Evolutionary conservation across 192 early-diverging fungal genomes (phyloP), one percentile per base, ranked within the genome.

Genomic region (Coemansia sp.): DNA sequence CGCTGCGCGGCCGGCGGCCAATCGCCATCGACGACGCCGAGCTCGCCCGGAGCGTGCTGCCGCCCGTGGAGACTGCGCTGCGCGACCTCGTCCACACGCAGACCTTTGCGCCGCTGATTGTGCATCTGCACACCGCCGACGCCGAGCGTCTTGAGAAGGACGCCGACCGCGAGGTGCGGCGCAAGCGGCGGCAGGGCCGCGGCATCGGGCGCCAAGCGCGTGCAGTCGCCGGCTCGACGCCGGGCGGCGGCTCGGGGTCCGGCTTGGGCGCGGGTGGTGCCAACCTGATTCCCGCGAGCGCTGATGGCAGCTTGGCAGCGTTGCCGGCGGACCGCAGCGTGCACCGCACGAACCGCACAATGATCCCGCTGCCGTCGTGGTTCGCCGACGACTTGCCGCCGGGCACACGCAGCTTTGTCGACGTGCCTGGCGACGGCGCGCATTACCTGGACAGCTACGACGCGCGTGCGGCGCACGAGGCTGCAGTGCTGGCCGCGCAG

Each of bases 61-160:
- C 92, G 29, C 84, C 84, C 7, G 56, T 94, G 0, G 61, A 43
- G 0, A n/a, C 47, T 3, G 77, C 81, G 32, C 47, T 85, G 1
- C 84, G 88, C 9, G 82, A 84, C 25, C 58, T 71, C 28, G 60
- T 71, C 21, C 46, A 62, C 1, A 66, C 85, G 6, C 74, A 87
- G 22, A 74, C 78, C 14, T 85, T 87, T 58, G 82, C 86, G n/a
- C 87, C 87, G 11, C 73, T 87, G 14, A 77, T 88, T 6, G 73
- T 82, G 18, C 84, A 91, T 53, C 54, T 89, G 45, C 81, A 86
- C 4, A 83, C 86, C 31, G 81, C 82, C 2, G 89, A 90, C 56
- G 83, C 92, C 23, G 90, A 93, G 58, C 87, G 91, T 29, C 83
- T 91, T 58, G 93, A 94, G 59, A 85, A 86, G 68, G 92, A 96